Percentiles rank a stretch among this genome's conserved stretches.
Evolutionary conservation across 352 stramenopile species (phyloP).

Genomic region (Phytopythium cucurbitacearum): DNA sequence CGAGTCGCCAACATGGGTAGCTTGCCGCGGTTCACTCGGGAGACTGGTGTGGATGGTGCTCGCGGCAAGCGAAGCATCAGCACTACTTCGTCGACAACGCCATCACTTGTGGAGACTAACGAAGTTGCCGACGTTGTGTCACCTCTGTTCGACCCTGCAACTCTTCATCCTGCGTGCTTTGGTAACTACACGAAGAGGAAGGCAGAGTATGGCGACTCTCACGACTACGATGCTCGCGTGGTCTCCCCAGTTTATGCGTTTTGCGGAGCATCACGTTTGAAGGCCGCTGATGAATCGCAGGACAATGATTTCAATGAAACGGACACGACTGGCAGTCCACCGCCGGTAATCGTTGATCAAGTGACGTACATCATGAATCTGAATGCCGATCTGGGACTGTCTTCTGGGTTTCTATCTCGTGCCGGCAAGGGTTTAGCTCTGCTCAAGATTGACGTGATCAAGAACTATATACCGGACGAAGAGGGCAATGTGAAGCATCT

Average conservation of each 20-base stretch:
- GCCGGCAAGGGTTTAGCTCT: slow-evolving; percentile 78
- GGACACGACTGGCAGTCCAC: background rate
- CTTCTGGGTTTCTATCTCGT: slow-evolving; percentile 62
- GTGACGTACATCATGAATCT: slow-evolving; percentile 77
- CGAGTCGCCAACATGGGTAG: slow-evolving; percentile 27
- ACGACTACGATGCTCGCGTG: slow-evolving; percentile 15
- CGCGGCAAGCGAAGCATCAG: slow-evolving; percentile 2
- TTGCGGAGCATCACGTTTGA: too few relatives aligned
- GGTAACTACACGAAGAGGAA: slow-evolving; percentile 15
- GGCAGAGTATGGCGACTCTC: slow-evolving; percentile 1
- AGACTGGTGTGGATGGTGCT: background rate
- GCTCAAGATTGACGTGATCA: slow-evolving; percentile 54
- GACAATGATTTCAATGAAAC: background rate
- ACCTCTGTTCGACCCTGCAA: background rate
- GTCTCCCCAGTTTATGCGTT: slow-evolving; percentile 20
- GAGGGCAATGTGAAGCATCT: background rate
- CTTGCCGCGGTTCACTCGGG: slow-evolving; percentile 12
- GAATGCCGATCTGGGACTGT: slow-evolving; percentile 77
- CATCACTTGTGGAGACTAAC: background rate
- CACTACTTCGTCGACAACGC: background rate
- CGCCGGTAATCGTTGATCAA: slow-evolving; percentile 30
- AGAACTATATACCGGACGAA: slow-evolving; percentile 2
- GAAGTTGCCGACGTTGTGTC: too few relatives aligned
- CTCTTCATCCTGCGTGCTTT: slow-evolving; percentile 30
- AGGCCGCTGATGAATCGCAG: too few relatives aligned